phyloP scores from a whole-genome alignment of 2,329 filamentous ascomycete species.

The Penicillium freii region DNA sequence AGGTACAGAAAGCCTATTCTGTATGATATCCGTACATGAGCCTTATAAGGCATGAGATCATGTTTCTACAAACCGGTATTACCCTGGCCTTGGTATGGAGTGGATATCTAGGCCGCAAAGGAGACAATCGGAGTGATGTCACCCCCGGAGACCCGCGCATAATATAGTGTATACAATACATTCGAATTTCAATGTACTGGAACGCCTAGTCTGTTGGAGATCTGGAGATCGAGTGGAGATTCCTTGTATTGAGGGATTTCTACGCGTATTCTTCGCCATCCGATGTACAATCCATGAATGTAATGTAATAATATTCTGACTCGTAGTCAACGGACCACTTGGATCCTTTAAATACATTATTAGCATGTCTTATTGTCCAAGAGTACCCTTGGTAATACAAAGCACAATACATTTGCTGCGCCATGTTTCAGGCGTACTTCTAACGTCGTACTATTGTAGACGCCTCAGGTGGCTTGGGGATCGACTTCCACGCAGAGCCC shows the following conservation, averaged over 20 bases:
- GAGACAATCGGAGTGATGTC: constrained; percentile 3
- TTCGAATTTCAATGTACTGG: background rate
- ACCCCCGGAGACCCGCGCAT: background rate
- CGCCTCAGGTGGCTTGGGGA: background rate
- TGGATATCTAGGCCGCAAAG: background rate
- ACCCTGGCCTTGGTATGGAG: background rate
- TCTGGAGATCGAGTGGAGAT: background rate
- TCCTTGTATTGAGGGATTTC: background rate
- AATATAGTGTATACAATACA: background rate
- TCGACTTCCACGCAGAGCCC: background rate
- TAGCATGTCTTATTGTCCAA: background rate
- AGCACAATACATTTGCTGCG: background rate
- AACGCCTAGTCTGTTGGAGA: background rate
- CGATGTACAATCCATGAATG: background rate
- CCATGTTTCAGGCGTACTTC: background rate
- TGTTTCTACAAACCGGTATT: background rate
- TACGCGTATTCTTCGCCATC: background rate
- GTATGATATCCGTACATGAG: background rate
- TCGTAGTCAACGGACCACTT: background rate
- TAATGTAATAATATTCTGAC: background rate
- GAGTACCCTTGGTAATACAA: background rate
- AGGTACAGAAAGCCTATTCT: background rate
- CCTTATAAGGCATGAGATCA: background rate
- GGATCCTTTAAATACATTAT: background rate
- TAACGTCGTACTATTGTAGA: no score